Evolutionary conservation across 805 yeast species (phyloP).

Genomic region (Nakazawaea holstii): DNA sequence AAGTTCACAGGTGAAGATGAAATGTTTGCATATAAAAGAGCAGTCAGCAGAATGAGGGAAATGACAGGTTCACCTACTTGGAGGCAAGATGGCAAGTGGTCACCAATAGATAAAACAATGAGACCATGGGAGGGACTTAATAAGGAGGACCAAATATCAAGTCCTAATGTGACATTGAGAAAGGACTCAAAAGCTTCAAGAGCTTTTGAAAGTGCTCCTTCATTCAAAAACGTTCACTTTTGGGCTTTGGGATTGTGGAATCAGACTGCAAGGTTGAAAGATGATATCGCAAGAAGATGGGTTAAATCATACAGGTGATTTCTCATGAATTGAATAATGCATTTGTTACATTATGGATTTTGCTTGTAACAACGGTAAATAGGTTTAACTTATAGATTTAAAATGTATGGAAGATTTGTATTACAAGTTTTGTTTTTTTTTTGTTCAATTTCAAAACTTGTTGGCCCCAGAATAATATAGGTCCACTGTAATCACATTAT

Average conservation of each 20-base stretch:
- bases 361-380: too few relatives aligned
- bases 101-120: slow-evolving; percentile 43
- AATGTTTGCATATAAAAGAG: slow-evolving; percentile 65
- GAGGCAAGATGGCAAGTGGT: slow-evolving; percentile 48
- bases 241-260: slow-evolving; percentile 71
- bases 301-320: slow-evolving; percentile 29
- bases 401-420: too few relatives aligned
- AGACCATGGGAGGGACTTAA: slow-evolving; percentile 49
- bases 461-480: too few relatives aligned
- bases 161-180: not conserved
- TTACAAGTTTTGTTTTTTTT: too few relatives aligned
- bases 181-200: slow-evolving; percentile 6
- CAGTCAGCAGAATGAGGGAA: slow-evolving; percentile 54
- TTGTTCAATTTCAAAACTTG: too few relatives aligned
- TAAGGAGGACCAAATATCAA: too few relatives aligned
- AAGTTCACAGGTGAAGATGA: slow-evolving; percentile 78
- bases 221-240: slow-evolving; percentile 42
- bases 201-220: slow-evolving; percentile 28
- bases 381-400: too few relatives aligned
- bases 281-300: slow-evolving; percentile 54
- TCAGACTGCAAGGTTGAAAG: slow-evolving; percentile 42
- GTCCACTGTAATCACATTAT: too few relatives aligned
- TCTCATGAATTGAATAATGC: too few relatives aligned
- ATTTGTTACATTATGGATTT: too few relatives aligned
- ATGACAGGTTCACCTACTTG: slow-evolving; percentile 33